These are phyloP conservation scores for Candida labiduridarum DNA, from an alignment of 1,139 yeast species.

Conservation along the genomic window DNA sequence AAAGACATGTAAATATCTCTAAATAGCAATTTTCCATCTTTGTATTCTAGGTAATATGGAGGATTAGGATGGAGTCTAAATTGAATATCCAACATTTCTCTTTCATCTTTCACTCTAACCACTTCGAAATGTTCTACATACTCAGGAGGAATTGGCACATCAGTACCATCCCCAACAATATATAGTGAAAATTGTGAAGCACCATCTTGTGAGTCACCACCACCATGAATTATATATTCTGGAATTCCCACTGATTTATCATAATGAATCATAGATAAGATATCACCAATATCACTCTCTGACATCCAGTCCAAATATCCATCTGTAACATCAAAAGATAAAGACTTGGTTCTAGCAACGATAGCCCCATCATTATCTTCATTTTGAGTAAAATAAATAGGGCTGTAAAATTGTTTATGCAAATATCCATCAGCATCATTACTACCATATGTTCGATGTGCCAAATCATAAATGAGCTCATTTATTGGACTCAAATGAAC, in stretches of 20 bases:
- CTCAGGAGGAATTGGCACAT: neutral
- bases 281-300: neutral
- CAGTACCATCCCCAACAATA: neutral
- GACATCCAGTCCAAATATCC: neutral
- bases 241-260: neutral
- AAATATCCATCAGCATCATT: neutral
- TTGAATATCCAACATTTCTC: neutral
- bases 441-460: neutral
- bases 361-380: neutral
- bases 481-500: neutral
- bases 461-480: neutral
- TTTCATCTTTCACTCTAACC: neutral
- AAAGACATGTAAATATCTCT: neutral
- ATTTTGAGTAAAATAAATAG: neutral
- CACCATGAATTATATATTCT: neutral
- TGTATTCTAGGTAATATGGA: neutral
- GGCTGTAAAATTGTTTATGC: neutral
- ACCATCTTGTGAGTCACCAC: neutral
- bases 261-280: neutral
- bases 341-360: neutral
- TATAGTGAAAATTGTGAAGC: neutral
- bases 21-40: neutral
- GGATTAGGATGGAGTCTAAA: constrained; percentile 1
- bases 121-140: neutral
- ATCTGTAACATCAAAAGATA: constrained; percentile 2